Base-by-base conservation (phyloP, 495 filamentous ascomycete species). In the Aspergillus biplanus region DNA sequence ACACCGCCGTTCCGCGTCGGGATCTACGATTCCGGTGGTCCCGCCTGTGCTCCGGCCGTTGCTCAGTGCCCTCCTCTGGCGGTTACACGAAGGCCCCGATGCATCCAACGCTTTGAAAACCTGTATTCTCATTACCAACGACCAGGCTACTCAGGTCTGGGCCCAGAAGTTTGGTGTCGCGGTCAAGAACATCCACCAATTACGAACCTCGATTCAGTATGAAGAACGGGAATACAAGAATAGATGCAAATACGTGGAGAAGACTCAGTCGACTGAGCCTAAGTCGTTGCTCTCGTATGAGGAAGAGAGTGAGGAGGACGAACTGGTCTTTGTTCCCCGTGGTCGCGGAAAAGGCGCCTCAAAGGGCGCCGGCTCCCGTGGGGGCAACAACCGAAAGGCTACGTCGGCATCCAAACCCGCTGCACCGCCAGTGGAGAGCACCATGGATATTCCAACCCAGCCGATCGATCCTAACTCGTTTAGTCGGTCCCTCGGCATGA, bases 31-130 rank as follows among this genome's bases (percentile, higher is more conserved):
- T 54, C 71, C 77, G 7, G 69, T 73, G 27, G 79, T 78, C 11
- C 82, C 84, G 35, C 48, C 64, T n/a, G 62, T 68, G 15, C 71
- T 88, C 11, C 82, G 82, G 48, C 84, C 86, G 8, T 71, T 90
- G 49, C 81, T 90, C 68, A 89, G 85, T 69, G 84, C 85, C 33
- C 76, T 86, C 16, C 74, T 90, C 9, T 87, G 86, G 82, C 81
- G 82, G 49, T 77, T 89, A 27, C 82, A 89, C 71, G 75, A 67
- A 13, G 80, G 69, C 33, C 76, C 70, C 33, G 82, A 76, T 64
- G 77, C 73, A 8, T 74, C 67, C n/a, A 78, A 71, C 33, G 70
- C 67, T 50, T 76, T 69, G 33, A 79, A 71, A 70, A 76, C 52
- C 63, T 81, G 76, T 72, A 82, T 87, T 71, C 67, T 85, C 72